Base-by-base conservation (phyloP, 306 rosid genomes). In the Fagus sylvatica region DNA sequence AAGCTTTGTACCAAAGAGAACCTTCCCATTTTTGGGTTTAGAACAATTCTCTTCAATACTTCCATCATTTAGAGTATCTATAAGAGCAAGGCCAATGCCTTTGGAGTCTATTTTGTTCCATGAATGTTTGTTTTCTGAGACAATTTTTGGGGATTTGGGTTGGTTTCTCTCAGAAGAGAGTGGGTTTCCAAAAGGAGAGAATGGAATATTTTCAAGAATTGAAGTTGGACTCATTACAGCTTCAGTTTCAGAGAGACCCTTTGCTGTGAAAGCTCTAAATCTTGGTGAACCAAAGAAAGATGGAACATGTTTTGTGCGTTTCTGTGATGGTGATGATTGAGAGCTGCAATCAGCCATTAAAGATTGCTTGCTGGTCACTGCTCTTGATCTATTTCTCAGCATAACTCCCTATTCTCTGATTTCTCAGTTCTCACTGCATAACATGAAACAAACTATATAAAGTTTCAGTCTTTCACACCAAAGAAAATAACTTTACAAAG, bases 321-420 rank as follows among this genome's bases (percentile, higher is more conserved):
- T 81, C 30, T 84, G 84, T 56, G 79, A 82, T 5, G 88, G 85
- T 60, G 91, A 80, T 59, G 86, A 79, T 71, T 87, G 93, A 39
- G 89, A 80, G 73, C 68, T 67, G 73, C 85, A 92, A 84, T 94
- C 98, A 49, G 93, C 92, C 97, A 90, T 92, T 64, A 91, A 81
- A 75, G 81, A 75, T 85, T 90, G 93, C 80, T 92, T 92, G 77
- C 89, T 82, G 49, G 85, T 87, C 77, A 90, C 88, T 73, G 91
- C 93, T 86, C 97, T 89, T 41, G 95, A 90, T 87, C 95, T 85
- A 76, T 87, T 88, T 77, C 97, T 92, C 85, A 90, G 81, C 98
- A 95, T 94, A 60, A 71, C 70, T 73, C 64, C 73, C 51, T 48
- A 54, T 69, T 49, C 42, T 61, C 22, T 60, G 37, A 22, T 64